These are phyloP conservation scores for Diaporthe sp. DNA, from an alignment of 2,329 filamentous ascomycete genomes.

Conservation along the genomic window DNA sequence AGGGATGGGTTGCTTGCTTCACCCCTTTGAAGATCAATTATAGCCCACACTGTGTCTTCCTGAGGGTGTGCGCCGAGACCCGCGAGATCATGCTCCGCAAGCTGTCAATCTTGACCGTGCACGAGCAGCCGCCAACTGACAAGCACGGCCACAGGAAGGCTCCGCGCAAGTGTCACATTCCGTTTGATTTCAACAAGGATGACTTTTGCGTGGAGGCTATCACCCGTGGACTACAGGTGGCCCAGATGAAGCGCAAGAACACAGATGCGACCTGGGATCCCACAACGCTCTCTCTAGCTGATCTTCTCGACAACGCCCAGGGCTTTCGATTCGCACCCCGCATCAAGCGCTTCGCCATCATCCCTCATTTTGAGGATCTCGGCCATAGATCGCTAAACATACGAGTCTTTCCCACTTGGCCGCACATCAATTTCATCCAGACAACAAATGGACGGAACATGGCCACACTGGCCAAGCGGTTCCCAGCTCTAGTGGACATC, in stretches of 20 bases:
- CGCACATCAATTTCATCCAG: too few relatives aligned
- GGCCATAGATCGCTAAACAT: too few relatives aligned
- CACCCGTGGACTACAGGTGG: not conserved
- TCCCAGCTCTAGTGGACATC: not conserved
- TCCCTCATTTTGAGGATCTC: not conserved
- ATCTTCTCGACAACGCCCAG: not conserved
- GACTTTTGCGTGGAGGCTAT: not conserved
- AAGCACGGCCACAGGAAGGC: accelerated
- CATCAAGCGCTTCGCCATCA: not conserved
- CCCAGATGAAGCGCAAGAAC: not conserved
- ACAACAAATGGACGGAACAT: not conserved
- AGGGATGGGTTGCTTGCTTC: conserved; percentile 7
- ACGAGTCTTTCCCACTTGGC: too few relatives aligned
- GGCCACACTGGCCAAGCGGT: not conserved
- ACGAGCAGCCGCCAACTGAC: not conserved
- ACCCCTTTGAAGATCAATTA: not conserved
- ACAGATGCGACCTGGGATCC: not conserved
- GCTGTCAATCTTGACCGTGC: not conserved
- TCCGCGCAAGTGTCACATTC: not conserved
- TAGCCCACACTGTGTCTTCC: not conserved
- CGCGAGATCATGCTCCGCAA: not conserved
- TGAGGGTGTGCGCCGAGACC: not conserved
- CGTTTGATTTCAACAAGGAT: not conserved
- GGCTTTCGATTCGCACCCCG: not conserved
- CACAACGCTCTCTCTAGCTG: not conserved